A percentile compares a stretch with the other conserved stretches of the same genome.
Conservation (phyloP, 75 land plant species). For the Picea glauca region DNA sequence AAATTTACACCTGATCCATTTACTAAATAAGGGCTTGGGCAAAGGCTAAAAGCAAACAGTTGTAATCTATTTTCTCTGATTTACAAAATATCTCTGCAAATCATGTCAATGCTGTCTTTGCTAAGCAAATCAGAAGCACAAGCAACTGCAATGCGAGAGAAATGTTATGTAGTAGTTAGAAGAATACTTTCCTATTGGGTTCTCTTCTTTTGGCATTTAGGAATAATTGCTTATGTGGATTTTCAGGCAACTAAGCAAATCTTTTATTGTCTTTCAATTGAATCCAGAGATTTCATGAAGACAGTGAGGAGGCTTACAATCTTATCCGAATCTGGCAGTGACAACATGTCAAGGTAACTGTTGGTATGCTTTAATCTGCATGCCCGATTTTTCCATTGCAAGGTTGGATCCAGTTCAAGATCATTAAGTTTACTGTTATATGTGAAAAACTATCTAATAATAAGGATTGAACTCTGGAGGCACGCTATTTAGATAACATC, state of each 20-base stretch:
- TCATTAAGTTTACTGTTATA: not conserved
- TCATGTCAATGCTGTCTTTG: not conserved
- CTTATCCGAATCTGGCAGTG: conserved; percentile 20
- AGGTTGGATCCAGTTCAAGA: not conserved
- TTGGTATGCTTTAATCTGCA: not conserved
- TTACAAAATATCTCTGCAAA: not conserved
- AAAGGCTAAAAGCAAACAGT: too few relatives aligned
- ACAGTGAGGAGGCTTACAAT: conserved; percentile 22
- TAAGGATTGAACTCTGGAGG: not conserved
- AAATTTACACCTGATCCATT: not conserved
- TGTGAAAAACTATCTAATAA: not conserved
- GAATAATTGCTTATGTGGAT: not conserved
- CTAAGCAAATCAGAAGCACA: not conserved
- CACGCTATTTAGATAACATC: not conserved
- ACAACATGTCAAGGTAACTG: conserved; percentile 13
- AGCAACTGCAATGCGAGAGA: not conserved
- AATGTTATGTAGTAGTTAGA: not conserved
- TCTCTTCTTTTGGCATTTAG: not conserved
- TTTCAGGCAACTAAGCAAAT: not conserved
- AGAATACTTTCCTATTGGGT: not conserved
- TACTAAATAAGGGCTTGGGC: not conserved
- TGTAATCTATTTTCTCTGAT: not conserved
- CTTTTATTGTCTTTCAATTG: not conserved
- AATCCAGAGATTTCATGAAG: conserved; percentile 16
- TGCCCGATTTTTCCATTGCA: not conserved